A percentile compares a stretch with the other conserved stretches of the same genome.
phyloP scores from a whole-genome alignment of 2,329 filamentous ascomycete species.

The Sarocladium strictum region DNA sequence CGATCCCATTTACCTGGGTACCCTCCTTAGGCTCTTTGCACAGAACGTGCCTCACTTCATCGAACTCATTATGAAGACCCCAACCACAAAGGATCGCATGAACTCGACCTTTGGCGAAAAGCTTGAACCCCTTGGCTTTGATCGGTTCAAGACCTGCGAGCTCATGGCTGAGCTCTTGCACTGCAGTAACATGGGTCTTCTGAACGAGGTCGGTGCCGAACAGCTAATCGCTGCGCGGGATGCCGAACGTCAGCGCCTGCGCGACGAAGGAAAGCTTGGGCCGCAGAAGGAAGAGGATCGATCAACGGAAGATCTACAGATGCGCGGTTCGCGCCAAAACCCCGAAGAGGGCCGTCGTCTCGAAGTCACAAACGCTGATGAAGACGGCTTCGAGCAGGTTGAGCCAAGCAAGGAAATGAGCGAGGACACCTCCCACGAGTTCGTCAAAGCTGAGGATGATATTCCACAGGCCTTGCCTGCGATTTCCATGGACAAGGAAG shows the following conservation, averaged over 20 bases:
- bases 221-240: constrained; percentile 78
- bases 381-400: constrained; percentile 94
- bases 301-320: constrained; percentile 53
- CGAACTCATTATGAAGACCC: constrained; percentile 75
- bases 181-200: constrained; percentile 95
- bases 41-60: constrained; percentile 92
- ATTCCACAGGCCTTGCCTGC: constrained; percentile 25
- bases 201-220: constrained; percentile 89
- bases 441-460: constrained; percentile 55
- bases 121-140: constrained; percentile 92
- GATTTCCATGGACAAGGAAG: constrained; percentile 43
- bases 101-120: constrained; percentile 84
- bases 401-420: constrained; percentile 61
- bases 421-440: constrained; percentile 66
- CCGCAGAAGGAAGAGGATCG: constrained; percentile 32
- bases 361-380: constrained; percentile 74
- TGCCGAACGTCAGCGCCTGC: constrained; percentile 71
- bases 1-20: constrained; percentile 94
- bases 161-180: constrained; percentile 96
- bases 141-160: constrained; percentile 98
- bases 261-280: constrained; percentile 65
- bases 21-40: constrained; percentile 81
- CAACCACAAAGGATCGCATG: constrained; percentile 66
- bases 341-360: constrained; percentile 60
- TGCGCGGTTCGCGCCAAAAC: constrained; percentile 46